Conservation (phyloP, 768 basidiomycete species). For the Boletus subcaerulescens region DNA sequence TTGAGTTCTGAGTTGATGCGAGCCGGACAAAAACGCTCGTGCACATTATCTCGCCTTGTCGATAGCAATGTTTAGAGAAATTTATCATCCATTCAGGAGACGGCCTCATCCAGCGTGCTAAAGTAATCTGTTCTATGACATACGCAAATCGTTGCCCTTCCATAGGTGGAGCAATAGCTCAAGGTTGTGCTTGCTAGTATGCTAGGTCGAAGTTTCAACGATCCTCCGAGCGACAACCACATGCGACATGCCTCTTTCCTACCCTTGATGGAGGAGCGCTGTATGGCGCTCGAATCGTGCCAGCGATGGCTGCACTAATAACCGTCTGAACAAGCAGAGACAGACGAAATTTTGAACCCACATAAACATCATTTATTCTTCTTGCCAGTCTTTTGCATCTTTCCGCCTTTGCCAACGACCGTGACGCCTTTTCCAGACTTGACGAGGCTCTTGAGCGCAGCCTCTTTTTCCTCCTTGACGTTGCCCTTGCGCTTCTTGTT, state of each 20-base stretch:
- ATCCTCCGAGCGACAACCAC: not conserved
- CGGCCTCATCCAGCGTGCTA: no score
- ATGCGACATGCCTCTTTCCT: not conserved
- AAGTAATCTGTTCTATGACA: not conserved
- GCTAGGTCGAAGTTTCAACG: not conserved
- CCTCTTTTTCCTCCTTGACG: slow-evolving; percentile 81
- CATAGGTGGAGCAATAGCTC: not conserved
- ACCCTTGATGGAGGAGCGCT: not conserved
- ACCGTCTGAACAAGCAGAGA: not conserved
- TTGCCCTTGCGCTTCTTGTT: slow-evolving; percentile 36
- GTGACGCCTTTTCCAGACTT: slow-evolving; percentile 86
- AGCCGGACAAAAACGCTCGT: not conserved
- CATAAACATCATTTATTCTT: slow-evolving; percentile 12
- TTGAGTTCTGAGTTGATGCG: not conserved
- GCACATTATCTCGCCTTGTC: not conserved
- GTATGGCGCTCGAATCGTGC: not conserved
- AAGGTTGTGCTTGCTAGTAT: not conserved
- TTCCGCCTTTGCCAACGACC: slow-evolving; percentile 70
- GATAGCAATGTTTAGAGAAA: no score
- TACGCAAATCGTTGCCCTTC: not conserved
- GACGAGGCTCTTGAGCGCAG: slow-evolving; percentile 76
- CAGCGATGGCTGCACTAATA: not conserved
- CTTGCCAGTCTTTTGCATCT: slow-evolving; percentile 28
- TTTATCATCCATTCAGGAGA: no score
- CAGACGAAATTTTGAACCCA: not conserved